A percentile compares a stretch with the other conserved stretches of the same genome.
Conservation (phyloP, 2,329 filamentous ascomycete genomes). For the Neophaeococcomyces mojaviensis region DNA sequence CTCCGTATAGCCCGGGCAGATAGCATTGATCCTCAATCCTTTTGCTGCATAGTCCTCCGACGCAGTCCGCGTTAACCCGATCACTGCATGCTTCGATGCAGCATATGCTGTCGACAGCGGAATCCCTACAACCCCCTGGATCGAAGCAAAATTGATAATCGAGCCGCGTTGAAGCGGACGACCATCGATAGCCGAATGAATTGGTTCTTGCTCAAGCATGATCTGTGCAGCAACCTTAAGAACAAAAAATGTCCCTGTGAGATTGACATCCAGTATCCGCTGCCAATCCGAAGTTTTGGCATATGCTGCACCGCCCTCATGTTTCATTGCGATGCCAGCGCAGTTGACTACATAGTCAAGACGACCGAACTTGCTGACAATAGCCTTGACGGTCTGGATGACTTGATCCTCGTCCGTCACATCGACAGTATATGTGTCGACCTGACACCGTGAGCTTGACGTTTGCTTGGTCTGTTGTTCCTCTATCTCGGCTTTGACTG, state of each 20-base stretch:
- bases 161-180: conserved; percentile 25
- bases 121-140: conserved; percentile 35
- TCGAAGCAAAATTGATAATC: conserved; percentile 34
- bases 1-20: conserved; percentile 38
- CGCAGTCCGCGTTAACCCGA: conserved; percentile 50
- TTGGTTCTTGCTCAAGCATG: conserved; percentile 39
- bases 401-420: conserved; percentile 44
- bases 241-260: conserved; percentile 38
- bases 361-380: conserved; percentile 46
- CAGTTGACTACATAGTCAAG: conserved; percentile 26
- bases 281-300: conserved; percentile 31
- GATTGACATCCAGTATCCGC: conserved; percentile 36
- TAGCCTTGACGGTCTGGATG: conserved; percentile 50
- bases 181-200: conserved; percentile 31
- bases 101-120: conserved; percentile 26
- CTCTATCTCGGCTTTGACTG: conserved; percentile 9
- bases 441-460: not conserved
- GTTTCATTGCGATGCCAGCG: conserved; percentile 25
- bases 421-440: conserved; percentile 29
- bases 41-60: conserved; percentile 48
- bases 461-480: not conserved
- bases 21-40: conserved; percentile 24
- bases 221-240: conserved; percentile 34
- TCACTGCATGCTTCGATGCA: conserved; percentile 51
- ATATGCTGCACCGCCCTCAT: conserved; percentile 20